phyloP scores from a whole-genome alignment of 2,329 filamentous ascomycete species.

The Periconia sp. region DNA sequence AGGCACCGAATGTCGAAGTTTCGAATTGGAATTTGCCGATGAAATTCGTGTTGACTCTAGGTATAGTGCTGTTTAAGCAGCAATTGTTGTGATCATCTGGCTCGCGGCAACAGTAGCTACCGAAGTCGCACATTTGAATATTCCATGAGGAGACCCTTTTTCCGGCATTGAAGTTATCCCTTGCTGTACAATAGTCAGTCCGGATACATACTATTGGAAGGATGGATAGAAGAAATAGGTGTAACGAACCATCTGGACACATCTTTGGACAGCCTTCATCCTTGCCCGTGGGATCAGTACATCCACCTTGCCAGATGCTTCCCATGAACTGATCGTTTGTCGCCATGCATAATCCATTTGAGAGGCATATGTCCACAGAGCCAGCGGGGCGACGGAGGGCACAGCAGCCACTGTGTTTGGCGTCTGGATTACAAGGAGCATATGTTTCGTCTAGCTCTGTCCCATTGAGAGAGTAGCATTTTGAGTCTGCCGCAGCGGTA shows the following conservation, averaged over 20 bases:
- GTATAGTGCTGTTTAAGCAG: constrained; percentile 35
- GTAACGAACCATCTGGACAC: constrained; percentile 36
- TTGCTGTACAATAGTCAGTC: constrained; percentile 3
- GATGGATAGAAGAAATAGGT: too few species aligned
- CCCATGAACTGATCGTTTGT: constrained; percentile 34
- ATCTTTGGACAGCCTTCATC: constrained; percentile 35
- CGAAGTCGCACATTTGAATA: constrained; percentile 41
- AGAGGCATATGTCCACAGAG: constrained; percentile 36
- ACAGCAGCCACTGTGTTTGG: constrained; percentile 42
- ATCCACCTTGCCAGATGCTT: constrained; percentile 41
- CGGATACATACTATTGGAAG: too few species aligned
- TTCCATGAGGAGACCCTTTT: constrained; percentile 36
- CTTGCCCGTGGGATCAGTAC: constrained; percentile 40
- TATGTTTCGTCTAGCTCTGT: constrained; percentile 33
- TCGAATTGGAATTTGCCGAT: constrained; percentile 30
- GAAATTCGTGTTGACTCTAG: constrained; percentile 25
- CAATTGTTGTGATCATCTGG: constrained; percentile 30
- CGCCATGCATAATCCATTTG: constrained; percentile 42
- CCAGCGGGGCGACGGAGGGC: constrained; percentile 30
- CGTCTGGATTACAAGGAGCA: constrained; percentile 34
- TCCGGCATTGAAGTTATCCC: constrained; percentile 22
- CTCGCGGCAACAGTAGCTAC: constrained; percentile 43
- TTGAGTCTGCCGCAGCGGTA: constrained; percentile 23
- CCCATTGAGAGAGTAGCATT: constrained; percentile 40
- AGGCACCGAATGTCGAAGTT: constrained; percentile 10